phyloP scores from a whole-genome alignment of 495 filamentous ascomycete species.

The Penicillium paxilli region DNA sequence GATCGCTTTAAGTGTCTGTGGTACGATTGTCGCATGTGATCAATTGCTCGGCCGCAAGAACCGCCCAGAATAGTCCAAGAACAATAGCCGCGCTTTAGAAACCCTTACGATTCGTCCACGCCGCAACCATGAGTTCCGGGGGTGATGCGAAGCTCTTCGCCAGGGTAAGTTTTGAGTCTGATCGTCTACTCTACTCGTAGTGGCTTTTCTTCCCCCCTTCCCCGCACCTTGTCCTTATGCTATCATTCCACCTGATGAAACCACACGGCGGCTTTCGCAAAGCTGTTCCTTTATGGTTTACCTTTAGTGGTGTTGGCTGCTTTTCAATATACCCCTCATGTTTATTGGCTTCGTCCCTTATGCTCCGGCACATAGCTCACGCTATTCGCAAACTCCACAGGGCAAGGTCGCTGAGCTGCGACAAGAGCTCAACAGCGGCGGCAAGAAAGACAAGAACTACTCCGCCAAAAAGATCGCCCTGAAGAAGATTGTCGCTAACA shows the following conservation, averaged over 20 bases:
- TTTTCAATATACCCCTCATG: constrained; percentile 20
- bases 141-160: constrained; percentile 99
- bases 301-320: constrained; percentile 3
- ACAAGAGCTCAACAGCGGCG: constrained; percentile 86
- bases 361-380: constrained; percentile 36
- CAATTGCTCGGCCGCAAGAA: constrained; percentile 9
- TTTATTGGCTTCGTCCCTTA: constrained; percentile 35
- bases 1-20: neutral
- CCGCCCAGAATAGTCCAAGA: constrained; percentile 7
- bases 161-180: constrained; percentile 68
- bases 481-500: constrained; percentile 99
- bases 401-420: constrained; percentile 98
- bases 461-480: constrained; percentile 96
- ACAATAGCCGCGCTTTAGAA: constrained; percentile 7
- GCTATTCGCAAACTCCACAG: constrained; percentile 55
- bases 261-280: constrained; percentile 2
- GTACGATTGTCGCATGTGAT: constrained; percentile 13
- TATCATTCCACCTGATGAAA: neutral
- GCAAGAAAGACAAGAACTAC: constrained; percentile 98
- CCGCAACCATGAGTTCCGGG: constrained; percentile 67
- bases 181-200: constrained; percentile 15
- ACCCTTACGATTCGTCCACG: constrained; percentile 18
- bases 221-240: constrained; percentile 19
- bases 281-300: neutral
- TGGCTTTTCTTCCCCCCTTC: constrained; percentile 10